Base-by-base conservation (phyloP, 2,329 filamentous ascomycete species). In the Tolypocladium endophyticum region DNA sequence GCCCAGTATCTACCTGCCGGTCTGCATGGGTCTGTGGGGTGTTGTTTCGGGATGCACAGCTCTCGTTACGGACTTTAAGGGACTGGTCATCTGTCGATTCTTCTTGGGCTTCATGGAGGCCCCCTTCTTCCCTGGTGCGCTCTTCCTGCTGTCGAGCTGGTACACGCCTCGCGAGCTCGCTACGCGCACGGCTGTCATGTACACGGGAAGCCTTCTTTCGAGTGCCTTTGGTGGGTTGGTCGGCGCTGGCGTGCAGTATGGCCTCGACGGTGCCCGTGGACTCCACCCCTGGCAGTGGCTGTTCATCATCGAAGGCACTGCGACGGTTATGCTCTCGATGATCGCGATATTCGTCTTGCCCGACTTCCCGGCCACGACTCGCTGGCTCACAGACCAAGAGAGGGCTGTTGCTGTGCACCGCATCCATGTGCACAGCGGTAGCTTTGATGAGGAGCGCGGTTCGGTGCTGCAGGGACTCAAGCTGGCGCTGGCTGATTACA, bases 81-180 rank as follows among this genome's bases (percentile, higher is more conserved):
- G 73, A 0, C 72, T 79, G n/a, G 68, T 79, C 12, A 66, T 74
- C 1, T 72, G 73, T 1, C 73, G 77, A 5, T 77, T 78, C 63
- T 72, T 78, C 36, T 57, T 70, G 9, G 68, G 76, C 4, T 64
- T 79, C 0, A 72, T 73, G 0, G 76, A 78, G 56, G 74, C 75
- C 1, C 73, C 74, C 0, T 72, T 75, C 45, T 74, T 71, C 57
- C 70, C 69, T 0, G 70, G 72, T 28, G 71, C 66, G 2, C 60
- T 72, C 2, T 72, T 71, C 57, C 74, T 82, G 57, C 71, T 84
- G 4, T 78, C 77, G 1, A 77, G 80, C 43, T 84, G 80, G 70
- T 85, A 84, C 67, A 83, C 79, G 2, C 73, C 79, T 38, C 78
- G 81, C 64, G 76, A 78, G 63, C 65, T 79, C 33, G 70, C 73